These are phyloP conservation scores for Cercospora janseana DNA, from an alignment of 2,329 filamentous ascomycete genomes.

Conservation along the genomic window DNA sequence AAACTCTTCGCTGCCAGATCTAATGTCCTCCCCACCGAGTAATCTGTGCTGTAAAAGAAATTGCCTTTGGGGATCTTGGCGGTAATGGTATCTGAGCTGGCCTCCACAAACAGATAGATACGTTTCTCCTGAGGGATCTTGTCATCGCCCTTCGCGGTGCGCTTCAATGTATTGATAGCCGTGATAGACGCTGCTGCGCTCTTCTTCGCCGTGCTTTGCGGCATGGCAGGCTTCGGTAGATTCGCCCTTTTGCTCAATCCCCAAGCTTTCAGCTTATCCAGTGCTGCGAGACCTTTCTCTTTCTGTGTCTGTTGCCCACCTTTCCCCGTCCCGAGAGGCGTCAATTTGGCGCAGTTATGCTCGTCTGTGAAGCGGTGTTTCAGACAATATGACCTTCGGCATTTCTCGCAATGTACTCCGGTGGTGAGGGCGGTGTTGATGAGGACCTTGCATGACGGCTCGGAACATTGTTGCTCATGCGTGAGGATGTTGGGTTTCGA, in stretches of 20 bases:
- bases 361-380: slow-evolving; percentile 75
- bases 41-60: slow-evolving; percentile 61
- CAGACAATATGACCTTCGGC: slow-evolving; percentile 73
- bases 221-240: slow-evolving; percentile 43
- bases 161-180: slow-evolving; percentile 76
- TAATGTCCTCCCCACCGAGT: slow-evolving; percentile 81
- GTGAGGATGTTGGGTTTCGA: slow-evolving; percentile 57
- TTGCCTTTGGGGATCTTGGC: slow-evolving; percentile 70
- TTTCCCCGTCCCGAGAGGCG: slow-evolving; percentile 56
- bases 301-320: slow-evolving; percentile 47
- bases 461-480: slow-evolving; percentile 67
- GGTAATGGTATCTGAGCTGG: slow-evolving; percentile 79
- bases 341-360: slow-evolving; percentile 77
- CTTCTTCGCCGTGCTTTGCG: slow-evolving; percentile 55
- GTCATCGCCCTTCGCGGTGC: slow-evolving; percentile 83
- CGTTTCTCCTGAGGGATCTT: slow-evolving; percentile 78
- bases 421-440: slow-evolving; percentile 67
- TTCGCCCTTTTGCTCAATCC: slow-evolving; percentile 61
- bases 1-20: slow-evolving; percentile 74
- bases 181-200: slow-evolving; percentile 63
- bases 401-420: slow-evolving; percentile 68
- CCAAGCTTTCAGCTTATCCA: slow-evolving; percentile 78
- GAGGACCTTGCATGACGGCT: slow-evolving; percentile 64
- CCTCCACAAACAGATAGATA: slow-evolving; percentile 88
- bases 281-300: slow-evolving; percentile 69